Conservation (phyloP, 192 early-diverging fungal genomes). For the Ambispora gerdemannii region DNA sequence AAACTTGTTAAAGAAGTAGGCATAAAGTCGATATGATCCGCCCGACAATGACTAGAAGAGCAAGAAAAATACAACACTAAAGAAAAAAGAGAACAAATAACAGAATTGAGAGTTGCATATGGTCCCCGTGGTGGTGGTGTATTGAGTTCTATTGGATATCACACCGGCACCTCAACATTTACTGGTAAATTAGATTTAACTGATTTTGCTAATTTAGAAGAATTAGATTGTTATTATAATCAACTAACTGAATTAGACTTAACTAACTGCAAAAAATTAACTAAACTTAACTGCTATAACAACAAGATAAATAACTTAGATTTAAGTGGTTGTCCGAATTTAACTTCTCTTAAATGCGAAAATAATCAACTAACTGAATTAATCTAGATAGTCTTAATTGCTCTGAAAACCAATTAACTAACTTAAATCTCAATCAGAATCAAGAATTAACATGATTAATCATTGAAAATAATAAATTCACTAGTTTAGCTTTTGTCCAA, state of each 20-base stretch:
- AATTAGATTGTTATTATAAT: constrained; percentile 2
- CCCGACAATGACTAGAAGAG: not conserved
- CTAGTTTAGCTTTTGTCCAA: not conserved
- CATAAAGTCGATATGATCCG: not conserved
- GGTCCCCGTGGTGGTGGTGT: not conserved
- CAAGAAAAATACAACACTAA: not conserved
- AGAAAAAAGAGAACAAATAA: not conserved
- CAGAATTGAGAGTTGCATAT: not conserved
- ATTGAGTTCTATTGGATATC: not conserved
- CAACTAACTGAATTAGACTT: not conserved
- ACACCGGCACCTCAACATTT: too few species aligned
- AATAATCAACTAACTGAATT: not conserved
- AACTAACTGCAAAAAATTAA: not conserved
- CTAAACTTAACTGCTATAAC: not conserved
- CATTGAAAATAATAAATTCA: not conserved
- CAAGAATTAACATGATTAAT: not conserved
- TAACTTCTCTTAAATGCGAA: not conserved
- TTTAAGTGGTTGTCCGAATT: not conserved
- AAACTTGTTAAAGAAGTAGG: not conserved
- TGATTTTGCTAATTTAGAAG: constrained; percentile 10
- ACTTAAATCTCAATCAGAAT: not conserved
- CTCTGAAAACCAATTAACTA: not conserved
- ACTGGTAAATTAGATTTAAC: not conserved
- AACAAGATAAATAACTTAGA: constrained; percentile 11
- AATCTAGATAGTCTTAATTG: not conserved